Base-by-base conservation (phyloP, 805 yeast genomes). In the Ogataea neopini region DNA sequence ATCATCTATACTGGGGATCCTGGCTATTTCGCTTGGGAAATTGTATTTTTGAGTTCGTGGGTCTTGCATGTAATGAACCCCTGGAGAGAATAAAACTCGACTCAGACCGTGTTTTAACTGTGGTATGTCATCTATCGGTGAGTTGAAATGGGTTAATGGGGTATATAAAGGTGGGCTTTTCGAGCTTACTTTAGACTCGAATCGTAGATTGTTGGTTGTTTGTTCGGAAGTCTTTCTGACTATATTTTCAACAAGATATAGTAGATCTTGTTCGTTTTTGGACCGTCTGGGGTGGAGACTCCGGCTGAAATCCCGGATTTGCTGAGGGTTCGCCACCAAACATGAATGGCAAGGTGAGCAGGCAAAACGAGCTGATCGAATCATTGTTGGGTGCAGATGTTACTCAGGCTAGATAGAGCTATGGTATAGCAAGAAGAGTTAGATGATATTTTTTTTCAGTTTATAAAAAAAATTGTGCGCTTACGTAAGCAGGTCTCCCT, bases 1-100 rank as follows among this genome's bases (percentile, higher is more conserved):
- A 32, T 87, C 84, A 20, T 80, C 75, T 26, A 85, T 75, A 4
- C 81, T 73, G 52, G 85, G 77, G 19, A 91, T 79, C 8, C 75
- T 62, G 51, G 77, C 76, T 36, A 92, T 68, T 45, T 68, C 72
- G 2, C 84, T 81, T 7, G 81, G 69, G 62, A 86, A 90, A 62
- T 89, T 88, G 64, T 74, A 83, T 1, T 81, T 83, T 40, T 83
- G 73, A 0, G 96, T 80, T 49, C 97, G 73, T 15, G 90, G 84
- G 66, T 91, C 97, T 59, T 80, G 81, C 26, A 87, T 64, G 50
- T 77, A 83, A 56, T 90, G 96, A 1, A 88, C 84, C 0, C 77
- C 95, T 63, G 96, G 96, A 25, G 85, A 82, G 62, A 86, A 88
- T 10, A 92, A 67, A 0, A 86, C 90, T 35, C 86, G 69, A 30